Base-by-base conservation (phyloP, 129 eudicot species). In the Erigeron canadensis region DNA sequence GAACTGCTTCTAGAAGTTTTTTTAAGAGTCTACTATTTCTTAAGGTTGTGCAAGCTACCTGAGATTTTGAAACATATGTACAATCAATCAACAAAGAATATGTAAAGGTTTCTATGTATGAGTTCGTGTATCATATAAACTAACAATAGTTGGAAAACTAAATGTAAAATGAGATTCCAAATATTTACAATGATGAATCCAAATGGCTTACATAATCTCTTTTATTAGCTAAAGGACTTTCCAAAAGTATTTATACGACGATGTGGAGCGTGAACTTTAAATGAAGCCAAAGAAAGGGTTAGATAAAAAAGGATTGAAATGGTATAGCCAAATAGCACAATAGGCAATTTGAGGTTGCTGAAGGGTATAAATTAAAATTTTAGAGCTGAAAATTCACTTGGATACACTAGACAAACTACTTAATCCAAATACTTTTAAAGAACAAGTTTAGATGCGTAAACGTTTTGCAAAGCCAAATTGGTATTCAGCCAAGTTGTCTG, bases 1-100 rank as follows among this genome's bases (percentile, higher is more conserved):
- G 95, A 74, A 92, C 96, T 4, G 98, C 98, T 82, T 92, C 98
- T 60, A 92, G 67, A 38, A 92, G 98, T 70, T 92, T 92, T 65
- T 86, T 70, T 88, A 91, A 91, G 17, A 88, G 79, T 79, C 97
- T 71, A 79, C 90, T 91, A 70, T 84, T 88, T 81, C 66, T 86
- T 8, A 91, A 85, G 38, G 84, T 84, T 8, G 78, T 83, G 71
- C 93, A 91, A 10, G 96, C 97, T 28, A 80, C 90, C 96, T 89
- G 82, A 18, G 75, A 41, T 1, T 40, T 55, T 17, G 63, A 40
- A 68, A 68, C 47, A 5, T 6, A 28, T 68, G 15, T 37, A 50
- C n/a, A 50, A n/a, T n/a, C 1, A n/a, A 57, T 23, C 64, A 59
- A 59, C 11, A 59, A 11, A 28, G 2, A 12, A 11, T n/a, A n/a